Evolutionary conservation across 805 yeast genomes (phyloP), one percentile per base, ranked within the genome.

Genomic region (Pichia rugopelliculosa): DNA sequence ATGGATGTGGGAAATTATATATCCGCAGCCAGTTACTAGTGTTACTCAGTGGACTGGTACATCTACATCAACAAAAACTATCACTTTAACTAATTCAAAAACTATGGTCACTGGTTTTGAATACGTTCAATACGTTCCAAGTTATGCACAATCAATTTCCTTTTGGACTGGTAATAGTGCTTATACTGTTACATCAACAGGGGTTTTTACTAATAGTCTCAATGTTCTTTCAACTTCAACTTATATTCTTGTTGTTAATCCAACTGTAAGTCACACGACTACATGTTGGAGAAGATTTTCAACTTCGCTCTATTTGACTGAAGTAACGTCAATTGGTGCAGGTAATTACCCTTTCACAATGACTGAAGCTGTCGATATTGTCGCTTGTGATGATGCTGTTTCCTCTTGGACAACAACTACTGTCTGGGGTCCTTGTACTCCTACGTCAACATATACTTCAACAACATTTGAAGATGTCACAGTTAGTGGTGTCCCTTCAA

Each of bases 301-400:
- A 18, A 27, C 40, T n/a, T 27, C 43, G 3, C 39, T 44, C 2
- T 15, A 17, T 6, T 27, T 27, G 6, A 46, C 43, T 15, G 23
- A 36, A 18, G 23, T 34, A 6, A 39, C 45, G 9, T 10, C 12
- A 3, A 17, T 15, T 11, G 45, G 33, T 24, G 20, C 44, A 11
- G 42, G 36, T 40, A 51, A 48, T 25, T 25, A 30, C 6, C 47
- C 45, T 8, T 20, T 34, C 11, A 48, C 51, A 9, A n/a, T 23
- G 8, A 21, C 47, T 18, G 47, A 39, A 23, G 39, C 39, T 3
- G 24, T 48, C 34, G 39, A 48, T 24, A 33, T 38, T 23, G 33
- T 38, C 17, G 46, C 47, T 9, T 34, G n/a, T 22, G 17, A 43
- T n/a, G 27, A 33, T 39, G 38, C 27, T 6, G 37, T 45, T 25